Conservation (phyloP, 208 protist species). For the Lotmaria passim region DNA sequence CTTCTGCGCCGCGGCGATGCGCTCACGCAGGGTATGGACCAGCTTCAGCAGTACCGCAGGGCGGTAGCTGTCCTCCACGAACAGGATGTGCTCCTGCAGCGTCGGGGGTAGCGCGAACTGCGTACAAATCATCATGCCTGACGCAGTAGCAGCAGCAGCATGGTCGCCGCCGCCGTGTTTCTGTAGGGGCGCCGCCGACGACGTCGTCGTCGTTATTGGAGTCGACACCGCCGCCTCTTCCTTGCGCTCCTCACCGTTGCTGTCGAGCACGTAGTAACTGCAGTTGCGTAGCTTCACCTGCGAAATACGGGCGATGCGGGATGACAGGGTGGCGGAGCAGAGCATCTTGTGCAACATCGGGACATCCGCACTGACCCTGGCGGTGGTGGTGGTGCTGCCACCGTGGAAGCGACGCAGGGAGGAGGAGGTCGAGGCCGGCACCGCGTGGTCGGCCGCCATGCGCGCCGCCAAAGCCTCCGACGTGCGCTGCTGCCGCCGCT, state of each 20-base stretch:
- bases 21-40: constrained; percentile 51
- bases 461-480: neutral
- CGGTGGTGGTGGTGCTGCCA: neutral
- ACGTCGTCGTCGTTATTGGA: constrained; percentile 9
- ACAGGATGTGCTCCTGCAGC: constrained; percentile 86
- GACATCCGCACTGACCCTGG: too few relatives aligned
- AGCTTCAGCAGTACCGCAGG: constrained; percentile 89
- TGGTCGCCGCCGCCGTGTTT: neutral
- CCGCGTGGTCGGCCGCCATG: neutral
- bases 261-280: constrained; percentile 80
- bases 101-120: constrained; percentile 83
- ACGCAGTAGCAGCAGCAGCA: neutral
- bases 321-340: constrained; percentile 91
- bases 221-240: constrained; percentile 21
- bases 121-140: constrained; percentile 40
- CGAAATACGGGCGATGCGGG: constrained; percentile 80
- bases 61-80: constrained; percentile 82
- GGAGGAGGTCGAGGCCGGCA: neutral
- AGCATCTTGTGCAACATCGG: constrained; percentile 89
- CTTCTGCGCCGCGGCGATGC: constrained; percentile 21
- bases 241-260: constrained; percentile 58
- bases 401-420: neutral
- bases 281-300: constrained; percentile 89
- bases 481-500: constrained; percentile 16
- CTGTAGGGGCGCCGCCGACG: too few relatives aligned